These are phyloP conservation scores for Pleoardoris graminearum DNA, from an alignment of 2,329 filamentous ascomycete species.

Conservation along the genomic window DNA sequence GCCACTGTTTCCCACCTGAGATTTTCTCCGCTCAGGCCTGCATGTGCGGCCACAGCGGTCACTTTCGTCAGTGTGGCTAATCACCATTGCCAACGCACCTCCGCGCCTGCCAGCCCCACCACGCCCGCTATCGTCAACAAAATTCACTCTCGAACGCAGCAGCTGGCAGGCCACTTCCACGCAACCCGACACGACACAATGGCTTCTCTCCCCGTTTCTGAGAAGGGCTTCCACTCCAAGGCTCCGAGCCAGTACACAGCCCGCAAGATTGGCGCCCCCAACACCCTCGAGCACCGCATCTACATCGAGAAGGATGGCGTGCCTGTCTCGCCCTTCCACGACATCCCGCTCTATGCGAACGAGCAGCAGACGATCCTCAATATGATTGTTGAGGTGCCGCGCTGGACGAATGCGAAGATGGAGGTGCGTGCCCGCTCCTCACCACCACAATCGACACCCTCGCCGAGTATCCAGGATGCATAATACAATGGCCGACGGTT, in stretches of 20 bases:
- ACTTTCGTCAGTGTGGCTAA: slow-evolving; percentile 47
- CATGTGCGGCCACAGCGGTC: slow-evolving; percentile 23
- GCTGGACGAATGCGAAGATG: slow-evolving; percentile 99
- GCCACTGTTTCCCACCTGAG: slow-evolving; percentile 15
- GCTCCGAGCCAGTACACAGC: slow-evolving; percentile 71
- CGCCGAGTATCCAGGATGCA: not conserved
- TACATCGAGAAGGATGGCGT: slow-evolving; percentile 98
- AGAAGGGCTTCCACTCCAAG: slow-evolving; percentile 36
- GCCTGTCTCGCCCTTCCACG: slow-evolving; percentile 94
- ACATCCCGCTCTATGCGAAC: slow-evolving; percentile 97
- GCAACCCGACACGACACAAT: slow-evolving; percentile 25
- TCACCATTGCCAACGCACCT: slow-evolving; percentile 38
- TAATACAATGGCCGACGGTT: not conserved
- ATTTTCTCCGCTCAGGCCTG: slow-evolving; percentile 29
- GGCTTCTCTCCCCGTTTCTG: slow-evolving; percentile 24
- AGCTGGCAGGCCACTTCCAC: slow-evolving; percentile 47
- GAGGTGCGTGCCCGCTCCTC: slow-evolving; percentile 68
- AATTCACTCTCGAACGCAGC: slow-evolving; percentile 46
- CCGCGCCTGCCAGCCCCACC: slow-evolving; percentile 43
- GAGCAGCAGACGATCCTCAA: slow-evolving; percentile 93
- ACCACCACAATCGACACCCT: not conserved
- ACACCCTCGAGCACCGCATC: slow-evolving; percentile 96
- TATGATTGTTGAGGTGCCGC: slow-evolving; percentile 99
- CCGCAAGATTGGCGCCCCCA: slow-evolving; percentile 85
- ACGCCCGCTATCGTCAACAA: slow-evolving; percentile 43